These are phyloP conservation scores for Fusarium sterilihyphosum DNA, from an alignment of 2,329 filamentous ascomycete species.

Conservation along the genomic window DNA sequence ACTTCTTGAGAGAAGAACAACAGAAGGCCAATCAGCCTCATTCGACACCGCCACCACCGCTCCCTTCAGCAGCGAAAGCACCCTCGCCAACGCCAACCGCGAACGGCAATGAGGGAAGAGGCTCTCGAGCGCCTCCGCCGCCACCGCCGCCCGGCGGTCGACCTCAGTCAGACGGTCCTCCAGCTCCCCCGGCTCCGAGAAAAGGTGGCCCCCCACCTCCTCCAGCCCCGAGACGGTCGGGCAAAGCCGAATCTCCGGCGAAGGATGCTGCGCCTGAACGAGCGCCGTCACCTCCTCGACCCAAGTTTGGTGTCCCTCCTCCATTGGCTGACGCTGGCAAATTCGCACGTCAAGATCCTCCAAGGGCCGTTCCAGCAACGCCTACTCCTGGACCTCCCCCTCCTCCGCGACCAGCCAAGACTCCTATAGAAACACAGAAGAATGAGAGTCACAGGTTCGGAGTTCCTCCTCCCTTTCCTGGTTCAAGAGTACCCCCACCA, in stretches of 20 bases:
- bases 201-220: conserved; percentile 48
- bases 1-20: conserved; percentile 69
- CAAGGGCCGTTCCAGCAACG: conserved; percentile 42
- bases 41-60: conserved; percentile 41
- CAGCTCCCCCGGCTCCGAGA: conserved; percentile 43
- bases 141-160: conserved; percentile 48
- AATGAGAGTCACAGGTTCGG: conserved; percentile 70
- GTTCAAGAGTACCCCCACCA: conserved; percentile 77
- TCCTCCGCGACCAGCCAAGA: conserved; percentile 68
- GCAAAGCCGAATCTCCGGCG: conserved; percentile 57
- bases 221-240: conserved; percentile 66
- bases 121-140: conserved; percentile 51
- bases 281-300: conserved; percentile 75
- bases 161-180: conserved; percentile 43
- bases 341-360: conserved; percentile 69
- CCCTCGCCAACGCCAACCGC: conserved; percentile 43
- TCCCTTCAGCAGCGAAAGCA: conserved; percentile 39
- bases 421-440: conserved; percentile 66
- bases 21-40: conserved; percentile 47
- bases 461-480: conserved; percentile 82
- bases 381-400: conserved; percentile 48
- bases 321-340: conserved; percentile 91
- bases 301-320: conserved; percentile 84
- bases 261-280: conserved; percentile 62
- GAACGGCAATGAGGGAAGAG: conserved; percentile 46